Percentiles rank a stretch among this genome's conserved stretches.
Conservation (phyloP, 306 rosid species). For the Begonia loranthoides region DNA sequence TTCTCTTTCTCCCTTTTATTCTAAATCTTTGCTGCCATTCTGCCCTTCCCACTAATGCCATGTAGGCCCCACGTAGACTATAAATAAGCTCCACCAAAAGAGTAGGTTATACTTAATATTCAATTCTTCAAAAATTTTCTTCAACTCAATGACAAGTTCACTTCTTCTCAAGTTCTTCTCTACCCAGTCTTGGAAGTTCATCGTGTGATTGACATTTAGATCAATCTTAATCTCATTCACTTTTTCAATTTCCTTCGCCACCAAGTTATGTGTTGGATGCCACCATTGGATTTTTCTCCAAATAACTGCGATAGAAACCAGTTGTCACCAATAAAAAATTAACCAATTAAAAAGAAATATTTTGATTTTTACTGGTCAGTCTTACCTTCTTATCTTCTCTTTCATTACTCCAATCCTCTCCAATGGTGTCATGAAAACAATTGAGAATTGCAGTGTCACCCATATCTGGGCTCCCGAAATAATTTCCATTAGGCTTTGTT, state of each 20-base stretch:
- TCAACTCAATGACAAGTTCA: slow-evolving; percentile 52
- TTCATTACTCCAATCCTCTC: slow-evolving; percentile 60
- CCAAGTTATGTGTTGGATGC: slow-evolving; percentile 44
- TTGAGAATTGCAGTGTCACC: slow-evolving; percentile 49
- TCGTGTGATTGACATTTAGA: slow-evolving; percentile 51
- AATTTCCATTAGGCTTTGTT: slow-evolving; percentile 71
- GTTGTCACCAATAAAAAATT: neutral
- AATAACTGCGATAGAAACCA: slow-evolving; percentile 33
- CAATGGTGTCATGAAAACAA: slow-evolving; percentile 51
- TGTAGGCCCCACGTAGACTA: no score
- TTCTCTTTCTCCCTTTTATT: no score
- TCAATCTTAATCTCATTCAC: slow-evolving; percentile 61
- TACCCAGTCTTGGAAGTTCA: slow-evolving; percentile 64
- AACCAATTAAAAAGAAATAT: neutral
- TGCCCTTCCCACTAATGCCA: no score
- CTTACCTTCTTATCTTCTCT: slow-evolving; percentile 46
- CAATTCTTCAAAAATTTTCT: slow-evolving; percentile 69
- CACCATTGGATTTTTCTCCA: slow-evolving; percentile 53
- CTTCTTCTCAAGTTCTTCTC: slow-evolving; percentile 61
- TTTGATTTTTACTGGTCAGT: neutral
- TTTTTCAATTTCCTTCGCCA: slow-evolving; percentile 53
- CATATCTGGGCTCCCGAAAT: slow-evolving; percentile 86
- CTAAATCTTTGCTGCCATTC: no score
- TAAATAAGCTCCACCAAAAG: no score
- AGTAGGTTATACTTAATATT: slow-evolving; percentile 59